Base-by-base conservation (phyloP, 2,329 filamentous ascomycete species). In the Penicillium sp. region DNA sequence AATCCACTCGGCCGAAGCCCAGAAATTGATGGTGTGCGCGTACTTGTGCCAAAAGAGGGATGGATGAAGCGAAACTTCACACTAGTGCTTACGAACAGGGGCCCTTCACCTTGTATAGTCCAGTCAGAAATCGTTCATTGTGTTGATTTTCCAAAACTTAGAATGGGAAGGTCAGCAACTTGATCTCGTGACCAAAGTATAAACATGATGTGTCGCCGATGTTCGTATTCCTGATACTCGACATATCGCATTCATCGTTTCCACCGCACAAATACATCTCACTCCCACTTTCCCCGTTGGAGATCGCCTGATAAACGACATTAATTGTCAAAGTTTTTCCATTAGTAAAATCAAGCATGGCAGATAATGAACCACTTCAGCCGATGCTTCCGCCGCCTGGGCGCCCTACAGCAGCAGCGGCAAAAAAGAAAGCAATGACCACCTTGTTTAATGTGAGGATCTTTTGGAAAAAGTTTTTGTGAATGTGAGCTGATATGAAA, bases 381-480 rank as follows among this genome's bases (percentile, higher is more conserved):
- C 35, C 35, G 14, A 37, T 37, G 35, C 16, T 37, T 37, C 35
- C 35, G 35, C 16, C 35, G 16, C 3, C n/a, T n/a, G 35, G 35
- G 7, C 14, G 2, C 13, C 35, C 35, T 16, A 37, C 6, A n/a
- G 35, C 35, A 9, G 35, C 16, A 13, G 35, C 35, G 16, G 16
- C 35, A 9, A 37, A 37, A 37, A 37, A 19, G 16, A 37, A 37
- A 10, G 5, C 35, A n/a, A n/a, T 13, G 14, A 37, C 13, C 14
- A 37, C 13, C 35, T 9, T 14, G 7, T n/a, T 37, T n/a, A 37
- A 37, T 2, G 35, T 37, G 35, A 37, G n/a, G 3, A 37, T 8
- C 27, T 11, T 3, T 16, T 9, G 2, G 19, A 10, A n/a, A 1
- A 8, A 1, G 1, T 8, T 3, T 6, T 10, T 19, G 1, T n/a